Conservation (phyloP, 2,329 filamentous ascomycete genomes). For the Emergomyces orientalis region DNA sequence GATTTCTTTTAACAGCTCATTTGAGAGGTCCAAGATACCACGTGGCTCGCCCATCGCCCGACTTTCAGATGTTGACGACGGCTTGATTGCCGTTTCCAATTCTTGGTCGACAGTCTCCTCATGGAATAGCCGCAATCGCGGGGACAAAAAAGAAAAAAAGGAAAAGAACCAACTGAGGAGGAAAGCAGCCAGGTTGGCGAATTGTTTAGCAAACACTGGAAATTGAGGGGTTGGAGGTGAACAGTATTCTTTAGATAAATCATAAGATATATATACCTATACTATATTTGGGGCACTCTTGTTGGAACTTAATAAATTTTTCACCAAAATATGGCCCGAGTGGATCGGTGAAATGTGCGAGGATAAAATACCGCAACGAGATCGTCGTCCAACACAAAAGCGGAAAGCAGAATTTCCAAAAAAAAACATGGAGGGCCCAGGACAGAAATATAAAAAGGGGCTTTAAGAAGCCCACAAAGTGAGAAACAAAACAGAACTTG, state of each 20-base stretch:
- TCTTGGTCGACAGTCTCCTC: constrained; percentile 10
- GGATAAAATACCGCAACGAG: not conserved
- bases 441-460: not conserved
- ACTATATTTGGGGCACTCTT: not conserved
- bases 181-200: constrained; percentile 8
- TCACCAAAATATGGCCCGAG: not conserved
- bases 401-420: not conserved
- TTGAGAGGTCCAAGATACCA: constrained; percentile 27
- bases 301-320: not conserved
- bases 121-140: constrained; percentile 8
- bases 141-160: constrained; percentile 9
- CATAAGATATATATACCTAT: constrained; percentile 1
- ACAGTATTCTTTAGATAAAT: not conserved
- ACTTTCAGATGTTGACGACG: constrained; percentile 7
- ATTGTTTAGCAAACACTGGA: not conserved
- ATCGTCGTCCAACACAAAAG: not conserved
- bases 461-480: not conserved
- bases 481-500: not conserved
- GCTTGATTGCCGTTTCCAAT: constrained; percentile 10
- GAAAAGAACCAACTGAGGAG: constrained; percentile 9
- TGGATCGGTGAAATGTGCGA: not conserved
- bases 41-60: constrained; percentile 17
- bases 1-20: constrained; percentile 44
- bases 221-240: not conserved
- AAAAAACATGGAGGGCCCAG: not conserved